A percentile compares a stretch with the other conserved stretches of the same genome.
phyloP scores from a whole-genome alignment of 352 stramenopile genomes.

The Pythium periplocum region DNA sequence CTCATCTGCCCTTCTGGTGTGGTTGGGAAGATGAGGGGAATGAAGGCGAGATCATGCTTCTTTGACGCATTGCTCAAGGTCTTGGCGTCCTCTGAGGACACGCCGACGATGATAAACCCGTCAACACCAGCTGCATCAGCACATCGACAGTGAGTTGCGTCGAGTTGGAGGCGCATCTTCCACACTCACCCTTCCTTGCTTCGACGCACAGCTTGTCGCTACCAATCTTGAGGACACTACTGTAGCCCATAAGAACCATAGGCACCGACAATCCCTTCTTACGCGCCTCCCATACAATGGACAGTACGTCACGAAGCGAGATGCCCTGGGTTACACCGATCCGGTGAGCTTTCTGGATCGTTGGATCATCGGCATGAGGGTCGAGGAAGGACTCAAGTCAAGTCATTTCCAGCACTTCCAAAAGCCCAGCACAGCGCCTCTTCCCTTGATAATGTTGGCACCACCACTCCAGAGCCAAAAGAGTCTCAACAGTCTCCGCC shows the following conservation, averaged over 20 bases:
- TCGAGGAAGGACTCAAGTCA: constrained; percentile 90
- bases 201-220: constrained; percentile 87
- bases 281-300: constrained; percentile 90
- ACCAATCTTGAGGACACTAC: constrained; percentile 97
- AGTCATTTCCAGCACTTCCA: neutral
- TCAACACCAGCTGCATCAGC: constrained; percentile 83
- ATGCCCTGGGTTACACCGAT: constrained; percentile 94
- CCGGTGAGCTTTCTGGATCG: constrained; percentile 94
- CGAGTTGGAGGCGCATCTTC: neutral
- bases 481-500: constrained; percentile 91
- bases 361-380: constrained; percentile 96
- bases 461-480: constrained; percentile 95
- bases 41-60: constrained; percentile 91
- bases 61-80: constrained; percentile 88
- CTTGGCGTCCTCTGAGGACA: constrained; percentile 93
- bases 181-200: constrained; percentile 59
- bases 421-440: neutral
- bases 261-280: constrained; percentile 89
- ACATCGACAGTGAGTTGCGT: neutral
- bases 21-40: constrained; percentile 96
- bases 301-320: constrained; percentile 90
- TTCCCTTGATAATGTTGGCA: constrained; percentile 93
- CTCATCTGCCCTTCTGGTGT: constrained; percentile 93
- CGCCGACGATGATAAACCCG: constrained; percentile 98
- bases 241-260: constrained; percentile 99